Base-by-base conservation (phyloP, 2,329 filamentous ascomycete genomes). In the Didymella keratinophila region DNA sequence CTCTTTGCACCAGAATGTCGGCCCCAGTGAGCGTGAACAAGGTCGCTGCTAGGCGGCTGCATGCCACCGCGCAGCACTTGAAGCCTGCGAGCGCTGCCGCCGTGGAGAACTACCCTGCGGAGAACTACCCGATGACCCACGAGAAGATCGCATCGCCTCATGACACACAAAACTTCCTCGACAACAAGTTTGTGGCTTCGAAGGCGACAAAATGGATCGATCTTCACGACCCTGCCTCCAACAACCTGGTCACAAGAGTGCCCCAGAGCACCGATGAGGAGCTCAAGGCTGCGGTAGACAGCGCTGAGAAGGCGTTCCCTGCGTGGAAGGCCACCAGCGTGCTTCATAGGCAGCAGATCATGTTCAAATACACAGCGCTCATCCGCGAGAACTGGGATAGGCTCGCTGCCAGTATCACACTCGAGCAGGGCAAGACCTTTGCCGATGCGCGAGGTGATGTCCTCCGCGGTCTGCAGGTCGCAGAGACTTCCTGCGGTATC, bases 371-470 rank as follows among this genome's bases (percentile, higher is more conserved):
- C 71, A 90, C 92, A 32, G 84, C 84, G 30, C 81, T 95, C 72
- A 92, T 95, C 75, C 83, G 90, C 51, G 89, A 93, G 79, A 89
- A 95, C 80, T 93, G 90, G 90, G 91, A 95, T 76, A 84, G 91
- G 18, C 80, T 95, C 66, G 91, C 91, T 16, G 91, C 91, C 12
- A 92, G 89, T 80, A 95, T 95, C 76, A 93, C 90, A 7, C 83
- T 94, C 56, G 91, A 95, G 81, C 91, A 95, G 82, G 91, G 91
- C 76, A 95, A 95, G 85, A 95, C 91, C 0, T 89, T 94, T 76
- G 89, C 89, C 52, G 91, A 95, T 76, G 91, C 91, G 34, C 89
- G 84, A 77, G 91, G 91, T 43, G 91, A 95, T 76, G 91, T 95
- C 21, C 84, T 94, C 49, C 85, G 91, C 67, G 91, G 91, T 45